Evolutionary conservation across 1,139 yeast genomes (phyloP).

Genomic region (Scheffersomyces illinoinensis): DNA sequence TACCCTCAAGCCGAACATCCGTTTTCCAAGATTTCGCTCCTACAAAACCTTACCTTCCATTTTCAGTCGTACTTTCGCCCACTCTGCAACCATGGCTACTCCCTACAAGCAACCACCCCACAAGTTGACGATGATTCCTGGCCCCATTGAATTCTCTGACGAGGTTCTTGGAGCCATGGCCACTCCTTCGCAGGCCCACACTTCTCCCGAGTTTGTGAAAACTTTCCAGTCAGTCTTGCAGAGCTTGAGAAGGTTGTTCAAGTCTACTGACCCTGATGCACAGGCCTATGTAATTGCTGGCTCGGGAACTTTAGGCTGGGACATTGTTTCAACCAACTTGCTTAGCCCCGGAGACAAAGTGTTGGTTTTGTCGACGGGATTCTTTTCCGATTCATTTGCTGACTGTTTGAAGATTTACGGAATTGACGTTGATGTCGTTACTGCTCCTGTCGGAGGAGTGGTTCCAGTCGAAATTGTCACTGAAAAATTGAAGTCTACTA

Average conservation of each 20-base stretch:
- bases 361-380: conserved; percentile 88
- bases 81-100: conserved; percentile 22
- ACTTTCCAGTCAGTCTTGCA: conserved; percentile 71
- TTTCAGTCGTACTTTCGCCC: neutral
- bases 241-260: conserved; percentile 72
- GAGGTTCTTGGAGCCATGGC: conserved; percentile 80
- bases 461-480: conserved; percentile 63
- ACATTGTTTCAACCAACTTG: conserved; percentile 78
- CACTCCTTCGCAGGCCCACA: conserved; percentile 85
- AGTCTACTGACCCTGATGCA: conserved; percentile 61
- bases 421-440: conserved; percentile 63
- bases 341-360: conserved; percentile 67
- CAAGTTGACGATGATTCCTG: conserved; percentile 78
- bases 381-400: conserved; percentile 84
- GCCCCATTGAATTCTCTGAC: conserved; percentile 89
- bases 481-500: conserved; percentile 47
- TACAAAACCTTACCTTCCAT: neutral
- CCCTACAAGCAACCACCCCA: conserved; percentile 49
- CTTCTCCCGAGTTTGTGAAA: conserved; percentile 80
- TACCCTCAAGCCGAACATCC: neutral
- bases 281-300: conserved; percentile 87
- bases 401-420: conserved; percentile 76
- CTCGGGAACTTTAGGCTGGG: conserved; percentile 97
- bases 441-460: conserved; percentile 72
- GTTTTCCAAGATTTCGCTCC: neutral